These are phyloP conservation scores for Rhododendron mucronatum DNA, from an alignment of 148 eudicot species.

Conservation along the genomic window DNA sequence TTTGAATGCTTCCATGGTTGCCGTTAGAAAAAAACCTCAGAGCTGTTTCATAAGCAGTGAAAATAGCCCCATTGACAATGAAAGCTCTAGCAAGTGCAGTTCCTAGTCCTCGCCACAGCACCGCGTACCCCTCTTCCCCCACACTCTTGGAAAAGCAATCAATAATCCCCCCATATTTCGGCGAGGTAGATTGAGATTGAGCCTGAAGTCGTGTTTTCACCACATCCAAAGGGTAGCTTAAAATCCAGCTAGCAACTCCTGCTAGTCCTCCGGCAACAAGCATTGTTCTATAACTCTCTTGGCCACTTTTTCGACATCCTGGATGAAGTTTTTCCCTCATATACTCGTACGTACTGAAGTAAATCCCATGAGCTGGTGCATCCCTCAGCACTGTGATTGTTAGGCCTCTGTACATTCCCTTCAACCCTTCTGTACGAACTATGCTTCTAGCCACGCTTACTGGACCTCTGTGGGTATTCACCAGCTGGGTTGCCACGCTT, in stretches of 20 bases:
- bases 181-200: constrained; percentile 27
- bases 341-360: constrained; percentile 79
- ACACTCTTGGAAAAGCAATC: constrained; percentile 72
- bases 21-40: constrained; percentile 47
- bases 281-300: constrained; percentile 69
- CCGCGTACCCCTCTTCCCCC: constrained; percentile 53
- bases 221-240: constrained; percentile 85
- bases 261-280: constrained; percentile 87
- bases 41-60: constrained; percentile 78
- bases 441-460: constrained; percentile 46
- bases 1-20: constrained; percentile 23
- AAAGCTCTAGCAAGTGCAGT: constrained; percentile 80
- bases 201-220: constrained; percentile 74
- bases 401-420: constrained; percentile 74
- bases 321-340: constrained; percentile 73
- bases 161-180: constrained; percentile 53
- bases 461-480: constrained; percentile 41
- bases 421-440: constrained; percentile 44
- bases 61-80: constrained; percentile 82
- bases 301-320: constrained; percentile 68
- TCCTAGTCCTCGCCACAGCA: constrained; percentile 77
- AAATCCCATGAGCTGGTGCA: constrained; percentile 76
- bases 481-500: constrained; percentile 29
- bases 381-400: constrained; percentile 74
- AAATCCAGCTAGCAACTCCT: constrained; percentile 78